Evolutionary conservation across 2,329 filamentous ascomycete genomes (phyloP).

Genomic region (Botrytis tulipae): DNA sequence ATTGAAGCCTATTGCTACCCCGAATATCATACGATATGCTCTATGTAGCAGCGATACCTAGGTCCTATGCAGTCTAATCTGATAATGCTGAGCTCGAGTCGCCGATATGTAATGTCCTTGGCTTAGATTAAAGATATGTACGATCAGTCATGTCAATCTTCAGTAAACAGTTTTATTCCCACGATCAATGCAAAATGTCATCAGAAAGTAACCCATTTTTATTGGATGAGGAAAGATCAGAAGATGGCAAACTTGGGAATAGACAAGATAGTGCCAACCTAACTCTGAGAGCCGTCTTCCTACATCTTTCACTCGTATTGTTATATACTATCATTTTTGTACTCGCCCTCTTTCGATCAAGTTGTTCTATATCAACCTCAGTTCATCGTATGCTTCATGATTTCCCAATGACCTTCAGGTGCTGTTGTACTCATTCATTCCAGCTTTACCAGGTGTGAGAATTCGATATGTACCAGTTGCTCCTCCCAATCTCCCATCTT

Average conservation of each 20-base stretch:
- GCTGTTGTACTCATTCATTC: neutral
- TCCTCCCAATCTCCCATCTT: slow-evolving; percentile 3
- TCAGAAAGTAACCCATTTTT: slow-evolving; percentile 12
- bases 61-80: neutral
- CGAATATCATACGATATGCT: neutral
- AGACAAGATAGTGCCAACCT: no score
- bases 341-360: neutral
- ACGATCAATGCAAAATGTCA: neutral
- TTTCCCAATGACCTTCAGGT: no score
- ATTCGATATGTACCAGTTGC: neutral
- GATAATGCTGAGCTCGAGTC: neutral
- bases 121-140: neutral
- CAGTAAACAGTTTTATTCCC: neutral
- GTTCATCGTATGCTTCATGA: neutral
- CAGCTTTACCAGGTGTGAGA: neutral
- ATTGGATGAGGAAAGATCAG: neutral
- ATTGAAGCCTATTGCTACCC: neutral
- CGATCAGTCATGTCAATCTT: neutral
- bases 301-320: neutral
- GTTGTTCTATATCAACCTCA: neutral
- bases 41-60: neutral
- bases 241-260: neutral
- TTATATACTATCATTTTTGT: neutral
- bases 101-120: neutral
- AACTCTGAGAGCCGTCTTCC: neutral